Evolutionary conservation across 208 protist species (phyloP).

Genomic region (Leishmania major): DNA sequence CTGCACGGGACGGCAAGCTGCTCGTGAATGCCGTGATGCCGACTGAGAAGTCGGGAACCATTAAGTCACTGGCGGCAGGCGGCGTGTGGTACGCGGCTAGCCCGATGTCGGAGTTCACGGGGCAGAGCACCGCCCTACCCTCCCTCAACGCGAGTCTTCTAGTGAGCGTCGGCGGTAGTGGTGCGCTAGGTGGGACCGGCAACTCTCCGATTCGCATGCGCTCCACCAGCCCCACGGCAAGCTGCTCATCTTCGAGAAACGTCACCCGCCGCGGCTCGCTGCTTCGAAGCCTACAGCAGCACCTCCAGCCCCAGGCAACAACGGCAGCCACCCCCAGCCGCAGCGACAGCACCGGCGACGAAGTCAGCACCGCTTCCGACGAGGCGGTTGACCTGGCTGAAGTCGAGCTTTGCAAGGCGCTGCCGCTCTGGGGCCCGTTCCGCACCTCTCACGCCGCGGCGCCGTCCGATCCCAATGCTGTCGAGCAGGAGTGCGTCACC

Average conservation of each 20-base stretch:
- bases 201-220: slow-evolving; percentile 23
- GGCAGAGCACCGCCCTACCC: background rate
- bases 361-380: slow-evolving; percentile 34
- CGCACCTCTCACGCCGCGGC: background rate
- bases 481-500: background rate
- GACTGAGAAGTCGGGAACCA: slow-evolving; percentile 31
- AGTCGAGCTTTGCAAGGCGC: slow-evolving; percentile 10
- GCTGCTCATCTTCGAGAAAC: slow-evolving; percentile 25
- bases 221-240: slow-evolving; percentile 26
- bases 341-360: slow-evolving; percentile 28
- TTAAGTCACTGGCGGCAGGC: slow-evolving; percentile 18
- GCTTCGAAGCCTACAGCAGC: slow-evolving; percentile 14
- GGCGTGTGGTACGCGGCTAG: slow-evolving; percentile 18
- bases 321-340: slow-evolving; percentile 8
- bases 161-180: slow-evolving; percentile 5
- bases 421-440: slow-evolving; percentile 34
- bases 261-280: slow-evolving; percentile 20
- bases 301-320: slow-evolving; percentile 3
- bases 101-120: background rate
- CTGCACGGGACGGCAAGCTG: slow-evolving; percentile 18
- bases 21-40: slow-evolving; percentile 42
- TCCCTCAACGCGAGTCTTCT: slow-evolving; percentile 14
- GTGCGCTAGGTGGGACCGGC: background rate
- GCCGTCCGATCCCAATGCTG: background rate
- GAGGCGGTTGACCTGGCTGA: slow-evolving; percentile 30